These are phyloP conservation scores for Mycena filopes DNA, from an alignment of 768 basidiomycete genomes.

Conservation along the genomic window DNA sequence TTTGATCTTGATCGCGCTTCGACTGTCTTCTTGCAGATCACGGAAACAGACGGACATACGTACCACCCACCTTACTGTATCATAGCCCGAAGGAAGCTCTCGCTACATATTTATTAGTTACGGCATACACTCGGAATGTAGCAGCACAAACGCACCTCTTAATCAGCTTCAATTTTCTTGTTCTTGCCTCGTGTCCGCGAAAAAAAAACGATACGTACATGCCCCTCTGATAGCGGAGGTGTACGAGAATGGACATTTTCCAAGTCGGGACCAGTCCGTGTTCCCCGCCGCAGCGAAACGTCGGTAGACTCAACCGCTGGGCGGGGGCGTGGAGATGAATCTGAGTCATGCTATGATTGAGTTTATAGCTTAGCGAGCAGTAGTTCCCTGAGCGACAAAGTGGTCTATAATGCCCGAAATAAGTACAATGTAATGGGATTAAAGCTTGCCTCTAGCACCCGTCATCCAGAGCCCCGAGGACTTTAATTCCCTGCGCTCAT, in stretches of 20 bases:
- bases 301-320: neutral
- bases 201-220: neutral
- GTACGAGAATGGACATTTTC: slow-evolving; percentile 17
- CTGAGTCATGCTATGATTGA: slow-evolving; percentile 16
- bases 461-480: slow-evolving; percentile 72
- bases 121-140: slow-evolving; percentile 27
- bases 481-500: slow-evolving; percentile 56
- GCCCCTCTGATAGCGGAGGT: slow-evolving; percentile 6
- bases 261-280: neutral
- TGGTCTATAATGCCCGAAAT: slow-evolving; percentile 14
- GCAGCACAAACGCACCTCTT: slow-evolving; percentile 22
- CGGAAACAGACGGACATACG: slow-evolving; percentile 45
- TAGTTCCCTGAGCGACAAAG: slow-evolving; percentile 1
- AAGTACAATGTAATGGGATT: slow-evolving; percentile 33
- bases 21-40: slow-evolving; percentile 39
- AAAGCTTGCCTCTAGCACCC: slow-evolving; percentile 62
- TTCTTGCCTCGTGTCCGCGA: slow-evolving; percentile 15
- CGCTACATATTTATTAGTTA: slow-evolving; percentile 28
- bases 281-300: neutral
- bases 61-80: slow-evolving; percentile 40
- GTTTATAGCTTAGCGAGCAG: slow-evolving; percentile 30
- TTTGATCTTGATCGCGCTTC: slow-evolving; percentile 33
- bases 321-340: neutral
- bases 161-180: slow-evolving; percentile 11
- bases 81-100: slow-evolving; percentile 25